A percentile compares a stretch with the other conserved stretches of the same genome.
Evolutionary conservation across 2,329 filamentous ascomycete species (phyloP).

Genomic region (Botrytis tulipae): DNA sequence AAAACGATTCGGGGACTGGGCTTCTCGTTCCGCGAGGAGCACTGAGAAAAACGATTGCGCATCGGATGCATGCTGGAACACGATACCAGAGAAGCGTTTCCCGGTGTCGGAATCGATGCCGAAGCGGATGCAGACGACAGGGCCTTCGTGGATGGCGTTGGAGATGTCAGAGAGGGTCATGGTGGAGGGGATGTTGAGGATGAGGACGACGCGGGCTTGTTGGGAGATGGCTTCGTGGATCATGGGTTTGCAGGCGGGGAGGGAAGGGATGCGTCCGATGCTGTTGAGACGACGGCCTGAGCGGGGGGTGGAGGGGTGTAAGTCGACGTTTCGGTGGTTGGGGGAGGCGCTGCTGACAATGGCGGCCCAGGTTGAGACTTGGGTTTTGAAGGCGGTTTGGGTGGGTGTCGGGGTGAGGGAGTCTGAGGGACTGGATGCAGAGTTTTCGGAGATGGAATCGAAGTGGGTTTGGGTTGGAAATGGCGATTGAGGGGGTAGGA

Average conservation of each 20-base stretch:
- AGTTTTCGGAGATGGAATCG: not conserved
- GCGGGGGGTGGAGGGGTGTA: slow-evolving; percentile 23
- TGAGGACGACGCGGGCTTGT: slow-evolving; percentile 33
- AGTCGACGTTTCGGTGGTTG: slow-evolving; percentile 25
- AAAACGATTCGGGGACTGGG: slow-evolving; percentile 29
- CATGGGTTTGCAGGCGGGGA: not conserved
- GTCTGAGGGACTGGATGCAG: not conserved
- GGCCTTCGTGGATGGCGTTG: slow-evolving; percentile 35
- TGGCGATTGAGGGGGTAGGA: slow-evolving; percentile 14
- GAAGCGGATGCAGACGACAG: slow-evolving; percentile 34
- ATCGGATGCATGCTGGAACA: slow-evolving; percentile 34
- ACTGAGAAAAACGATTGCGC: slow-evolving; percentile 30
- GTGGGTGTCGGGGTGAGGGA: not conserved
- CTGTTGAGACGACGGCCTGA: slow-evolving; percentile 21
- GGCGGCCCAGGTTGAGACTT: slow-evolving; percentile 33
- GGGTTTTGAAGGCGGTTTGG: slow-evolving; percentile 15
- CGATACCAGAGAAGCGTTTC: slow-evolving; percentile 31
- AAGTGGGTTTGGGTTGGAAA: slow-evolving; percentile 10
- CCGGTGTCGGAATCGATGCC: slow-evolving; percentile 29
- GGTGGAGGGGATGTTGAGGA: slow-evolving; percentile 33
- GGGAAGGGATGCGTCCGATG: slow-evolving; percentile 14
- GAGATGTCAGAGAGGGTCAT: slow-evolving; percentile 33
- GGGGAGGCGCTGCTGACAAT: slow-evolving; percentile 30
- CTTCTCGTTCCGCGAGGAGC: slow-evolving; percentile 26
- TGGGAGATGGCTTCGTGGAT: slow-evolving; percentile 25